phyloP scores from a whole-genome alignment of 2,329 filamentous ascomycete species.

The Diaporthe sp. region DNA sequence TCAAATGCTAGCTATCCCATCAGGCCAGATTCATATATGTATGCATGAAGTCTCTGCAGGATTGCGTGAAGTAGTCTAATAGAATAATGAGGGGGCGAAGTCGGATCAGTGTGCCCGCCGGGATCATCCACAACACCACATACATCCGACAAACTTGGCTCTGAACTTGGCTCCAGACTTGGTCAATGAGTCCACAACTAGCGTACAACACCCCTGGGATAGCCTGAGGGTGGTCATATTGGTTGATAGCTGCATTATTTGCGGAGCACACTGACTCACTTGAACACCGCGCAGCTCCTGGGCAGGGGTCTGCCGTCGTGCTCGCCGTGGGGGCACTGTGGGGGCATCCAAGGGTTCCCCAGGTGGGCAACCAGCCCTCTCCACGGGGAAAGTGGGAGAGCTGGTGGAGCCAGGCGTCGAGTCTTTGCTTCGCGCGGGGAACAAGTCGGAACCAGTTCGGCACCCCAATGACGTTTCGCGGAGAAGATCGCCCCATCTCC shows the following conservation, averaged over 20 bases:
- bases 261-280: conserved; percentile 7
- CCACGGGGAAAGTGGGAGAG: conserved; percentile 13
- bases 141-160: background rate
- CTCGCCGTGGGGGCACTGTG: conserved; percentile 9
- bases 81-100: background rate
- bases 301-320: conserved; percentile 13
- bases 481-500: background rate
- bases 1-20: background rate
- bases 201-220: background rate
- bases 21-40: background rate
- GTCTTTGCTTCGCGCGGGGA: conserved; percentile 2
- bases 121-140: background rate
- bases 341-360: conserved; percentile 15
- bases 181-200: background rate
- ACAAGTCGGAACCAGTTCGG: background rate
- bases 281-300: background rate
- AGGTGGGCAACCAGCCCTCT: conserved; percentile 19
- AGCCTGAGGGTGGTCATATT: background rate
- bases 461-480: conserved; percentile 18
- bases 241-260: background rate
- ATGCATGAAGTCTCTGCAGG: background rate
- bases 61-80: background rate
- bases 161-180: background rate
- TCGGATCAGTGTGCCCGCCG: background rate
- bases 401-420: conserved; percentile 2